phyloP scores from a whole-genome alignment of 805 yeast species.

The Candida andamanensis region DNA sequence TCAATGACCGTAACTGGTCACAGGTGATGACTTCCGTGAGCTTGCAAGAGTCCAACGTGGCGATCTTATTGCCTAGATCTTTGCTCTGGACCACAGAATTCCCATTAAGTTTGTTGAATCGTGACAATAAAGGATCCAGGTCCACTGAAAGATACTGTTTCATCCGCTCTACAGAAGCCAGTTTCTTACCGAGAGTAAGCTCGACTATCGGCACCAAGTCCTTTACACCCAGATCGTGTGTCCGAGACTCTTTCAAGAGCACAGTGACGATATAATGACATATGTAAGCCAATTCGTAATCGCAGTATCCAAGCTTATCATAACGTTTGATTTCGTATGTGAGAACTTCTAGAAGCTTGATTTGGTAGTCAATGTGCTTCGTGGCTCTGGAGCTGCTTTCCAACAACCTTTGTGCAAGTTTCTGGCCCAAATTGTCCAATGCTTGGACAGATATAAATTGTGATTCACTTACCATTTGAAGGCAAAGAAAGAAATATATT shows the following conservation, averaged over 20 bases:
- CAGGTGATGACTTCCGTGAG: constrained; percentile 17
- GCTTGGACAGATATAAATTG: neutral
- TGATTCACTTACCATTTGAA: no score
- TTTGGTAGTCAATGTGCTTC: constrained; percentile 21
- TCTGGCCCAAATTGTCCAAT: neutral
- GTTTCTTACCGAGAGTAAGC: constrained; percentile 14
- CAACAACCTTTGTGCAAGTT: constrained; percentile 5
- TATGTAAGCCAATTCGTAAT: constrained; percentile 32
- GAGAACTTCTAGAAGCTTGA: constrained; percentile 30
- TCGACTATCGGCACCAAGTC: constrained; percentile 15
- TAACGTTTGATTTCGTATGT: constrained; percentile 26
- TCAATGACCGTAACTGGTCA: constrained; percentile 12
- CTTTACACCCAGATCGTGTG: constrained; percentile 9
- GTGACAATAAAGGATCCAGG: constrained; percentile 20
- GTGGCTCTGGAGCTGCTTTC: constrained; percentile 10
- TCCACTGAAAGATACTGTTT: constrained; percentile 1
- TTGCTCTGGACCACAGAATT: neutral
- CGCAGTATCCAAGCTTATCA: constrained; percentile 28
- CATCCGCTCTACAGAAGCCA: constrained; percentile 1
- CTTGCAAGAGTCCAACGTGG: constrained; percentile 7
- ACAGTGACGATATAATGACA: constrained; percentile 14
- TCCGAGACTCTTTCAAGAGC: constrained; percentile 6
- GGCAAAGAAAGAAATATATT: no score
- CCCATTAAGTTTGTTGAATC: constrained; percentile 20
- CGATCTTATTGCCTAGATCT: neutral